Percentiles rank a stretch among this genome's conserved stretches.
Conservation (phyloP, 83 land plant species). For the Larix sibirica region DNA sequence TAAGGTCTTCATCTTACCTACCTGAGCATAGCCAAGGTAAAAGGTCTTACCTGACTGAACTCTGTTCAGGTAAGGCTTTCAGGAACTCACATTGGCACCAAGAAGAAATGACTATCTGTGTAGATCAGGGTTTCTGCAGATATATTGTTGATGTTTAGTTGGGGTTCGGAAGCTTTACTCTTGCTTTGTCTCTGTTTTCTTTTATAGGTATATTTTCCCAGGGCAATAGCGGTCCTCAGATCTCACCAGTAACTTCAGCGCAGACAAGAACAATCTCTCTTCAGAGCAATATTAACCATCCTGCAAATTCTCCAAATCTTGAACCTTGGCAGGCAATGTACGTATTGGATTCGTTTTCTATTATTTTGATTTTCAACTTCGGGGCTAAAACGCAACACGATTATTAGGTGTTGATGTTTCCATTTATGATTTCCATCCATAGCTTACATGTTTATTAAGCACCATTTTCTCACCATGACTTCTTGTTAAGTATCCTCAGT, state of each 20-base stretch:
- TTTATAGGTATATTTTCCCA: constrained; percentile 3
- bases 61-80: no score
- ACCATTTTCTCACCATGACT: no score
- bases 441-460: no score
- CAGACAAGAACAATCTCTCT: neutral
- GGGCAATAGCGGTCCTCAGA: neutral
- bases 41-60: no score
- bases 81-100: no score
- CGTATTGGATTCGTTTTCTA: neutral
- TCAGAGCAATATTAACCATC: neutral
- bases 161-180: neutral
- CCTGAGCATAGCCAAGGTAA: no score
- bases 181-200: neutral
- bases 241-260: neutral
- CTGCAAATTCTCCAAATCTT: neutral
- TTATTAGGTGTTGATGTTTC: no score
- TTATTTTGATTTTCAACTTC: neutral
- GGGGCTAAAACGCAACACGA: no score
- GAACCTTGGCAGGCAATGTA: constrained; percentile 1
- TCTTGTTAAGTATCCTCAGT: no score
- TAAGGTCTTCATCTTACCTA: no score
- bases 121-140: neutral
- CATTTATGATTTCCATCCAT: no score
- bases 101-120: neutral
- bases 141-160: neutral